Evolutionary conservation across 2,329 filamentous ascomycete species (phyloP), one percentile per base, ranked within the genome.

Genomic region (Aaosphaeria pasadenensis): DNA sequence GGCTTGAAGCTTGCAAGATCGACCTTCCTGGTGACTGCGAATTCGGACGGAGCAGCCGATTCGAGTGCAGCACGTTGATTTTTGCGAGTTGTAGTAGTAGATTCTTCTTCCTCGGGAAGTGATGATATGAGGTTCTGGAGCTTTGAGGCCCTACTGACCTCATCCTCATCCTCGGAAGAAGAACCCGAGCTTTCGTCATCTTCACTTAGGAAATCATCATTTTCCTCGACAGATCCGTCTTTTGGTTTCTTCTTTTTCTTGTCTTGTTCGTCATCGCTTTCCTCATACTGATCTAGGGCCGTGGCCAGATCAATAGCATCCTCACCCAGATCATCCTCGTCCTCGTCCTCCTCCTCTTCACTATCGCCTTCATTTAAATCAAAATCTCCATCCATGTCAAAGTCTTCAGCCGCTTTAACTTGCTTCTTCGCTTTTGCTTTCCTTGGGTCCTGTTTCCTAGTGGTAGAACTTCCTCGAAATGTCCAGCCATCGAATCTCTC

Each of bases 401-500:
- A 24, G 13, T 60, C 54, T 32, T 56, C 66, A 38, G 52, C 57
- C 47, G 62, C 55, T 42, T 64, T 66, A 42, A 64, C 67, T 43
- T 65, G 60, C 42, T 61, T 64, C 50, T 69, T 72, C 60, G 77
- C 71, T 49, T 77, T 75, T 5, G 45, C 48, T 24, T 46, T 49
- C 6, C 79, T 78, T 47, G 82, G 76, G 43, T 70, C 78, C 46
- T 82, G 75, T 65, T 43, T 66, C 43, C 70, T 72, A 28, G 77
- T 77, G n/a, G 33, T 36, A 36, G 33, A 36, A 55, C 79, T 82
- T 31, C 84, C 84, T 32, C 83, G 76, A 61, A 88, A 88, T 4
- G 80, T 82, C 60, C 86, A 95, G 7, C 84, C 88, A 54, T 90
- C 84, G 56, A 95, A 95, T 53, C 80, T 81, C 65, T 95, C 91